Evolutionary conservation across 1,284 basidiomycete genomes (phyloP), one percentile per base, ranked within the genome.

Genomic region (Inonotus hispidus): DNA sequence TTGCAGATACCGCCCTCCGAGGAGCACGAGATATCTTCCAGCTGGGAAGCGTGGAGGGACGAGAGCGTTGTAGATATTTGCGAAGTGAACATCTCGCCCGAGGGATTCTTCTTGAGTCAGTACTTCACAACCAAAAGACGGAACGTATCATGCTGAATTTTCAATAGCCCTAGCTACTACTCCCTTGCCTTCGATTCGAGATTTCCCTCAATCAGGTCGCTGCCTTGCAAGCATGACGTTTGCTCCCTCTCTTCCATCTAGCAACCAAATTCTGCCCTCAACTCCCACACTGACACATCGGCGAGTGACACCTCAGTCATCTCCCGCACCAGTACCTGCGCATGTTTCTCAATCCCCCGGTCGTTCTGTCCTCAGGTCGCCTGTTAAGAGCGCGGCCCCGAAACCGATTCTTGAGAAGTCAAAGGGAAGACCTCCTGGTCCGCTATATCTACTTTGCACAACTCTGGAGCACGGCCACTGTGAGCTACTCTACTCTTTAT

Each of bases 21-120:
- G 65, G 70, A 77, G 50, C 68, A 72, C 56, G 63, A 71, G 52
- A 66, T 72, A 49, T 65, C 74, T 21, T 68, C 75, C 6, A 81
- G 84, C 59, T 88, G 82, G 79, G 84, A 87, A 56, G 72, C 76
- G 46, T 83, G 82, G 75, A 81, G 82, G 1, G 86, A 88, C 67
- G 85, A 87, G 59, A 72, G 75, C 11, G 76, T 71, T 6, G 82
- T 91, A 63, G 82, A 87, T 43, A 63, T 90, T 5, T 83, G 79
- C 59, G 84, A 87, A 71, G 77, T 88, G 8, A 77, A 77, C 50
- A 69, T 87, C 13, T 72, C 74, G 32, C 79, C 78, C 58, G 76
- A 82, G 61, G 79, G 79, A 29, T 49, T 66, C 37, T 60, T 64
- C 3, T 76, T 81, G 65, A 71, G 82, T 82, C 23, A n/a, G 64